Evolutionary conservation across 331 rosid species (phyloP).

Genomic region (Malus hybrid): DNA sequence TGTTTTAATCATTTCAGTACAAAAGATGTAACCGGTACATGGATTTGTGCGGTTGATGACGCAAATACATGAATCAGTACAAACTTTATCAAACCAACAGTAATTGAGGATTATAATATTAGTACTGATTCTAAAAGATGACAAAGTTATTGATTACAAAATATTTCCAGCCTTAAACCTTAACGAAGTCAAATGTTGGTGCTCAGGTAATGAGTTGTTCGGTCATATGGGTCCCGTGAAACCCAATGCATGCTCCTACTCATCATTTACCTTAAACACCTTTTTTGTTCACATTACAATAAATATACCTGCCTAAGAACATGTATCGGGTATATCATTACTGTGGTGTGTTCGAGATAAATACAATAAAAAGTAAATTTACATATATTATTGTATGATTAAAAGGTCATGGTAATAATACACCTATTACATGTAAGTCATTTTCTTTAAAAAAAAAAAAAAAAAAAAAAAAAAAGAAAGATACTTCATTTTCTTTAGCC

Average conservation of each 20-base stretch:
- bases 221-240: conserved; percentile 17
- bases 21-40: background rate
- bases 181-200: conserved; percentile 19
- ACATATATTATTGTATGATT: too few relatives aligned
- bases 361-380: too few relatives aligned
- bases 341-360: too few relatives aligned
- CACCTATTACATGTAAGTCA: too few relatives aligned
- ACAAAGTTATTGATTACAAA: background rate
- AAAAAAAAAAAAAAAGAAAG: too few relatives aligned
- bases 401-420: too few relatives aligned
- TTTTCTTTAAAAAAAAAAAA: too few relatives aligned
- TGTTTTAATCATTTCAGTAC: background rate
- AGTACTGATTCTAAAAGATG: too few relatives aligned
- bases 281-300: too few relatives aligned
- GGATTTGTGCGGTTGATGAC: background rate
- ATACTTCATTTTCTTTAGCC: too few relatives aligned
- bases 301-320: too few relatives aligned
- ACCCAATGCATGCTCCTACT: background rate
- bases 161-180: background rate
- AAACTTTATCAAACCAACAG: background rate
- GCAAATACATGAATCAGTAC: background rate
- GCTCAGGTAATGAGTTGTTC: conserved; percentile 1
- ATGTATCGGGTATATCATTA: too few relatives aligned
- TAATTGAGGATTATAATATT: background rate
- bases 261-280: background rate